Evolutionary conservation across 1,284 basidiomycete genomes (phyloP).

Genomic region (Waitea zeae): DNA sequence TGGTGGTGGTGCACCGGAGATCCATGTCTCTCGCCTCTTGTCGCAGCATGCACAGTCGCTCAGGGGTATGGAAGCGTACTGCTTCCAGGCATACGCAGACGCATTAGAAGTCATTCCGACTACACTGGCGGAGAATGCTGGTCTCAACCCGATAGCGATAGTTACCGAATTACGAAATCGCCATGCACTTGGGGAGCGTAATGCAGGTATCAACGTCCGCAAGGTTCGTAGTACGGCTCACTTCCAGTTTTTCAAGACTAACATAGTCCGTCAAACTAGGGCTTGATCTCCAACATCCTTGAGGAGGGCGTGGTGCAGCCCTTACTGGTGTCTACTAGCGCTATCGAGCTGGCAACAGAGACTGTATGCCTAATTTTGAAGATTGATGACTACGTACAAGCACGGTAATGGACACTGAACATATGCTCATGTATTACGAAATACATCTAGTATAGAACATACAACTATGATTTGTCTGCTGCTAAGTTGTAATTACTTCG

Average conservation of each 20-base stretch:
- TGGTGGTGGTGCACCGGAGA: conserved; percentile 96
- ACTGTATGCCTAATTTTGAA: conserved; percentile 93
- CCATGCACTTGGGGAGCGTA: conserved; percentile 88
- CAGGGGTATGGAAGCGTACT: conserved; percentile 98
- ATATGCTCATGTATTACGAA: no score
- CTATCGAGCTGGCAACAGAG: conserved; percentile 90
- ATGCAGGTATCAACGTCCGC: conserved; percentile 95
- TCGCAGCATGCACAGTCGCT: conserved; percentile 88
- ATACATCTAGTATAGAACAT: no score
- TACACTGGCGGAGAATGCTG: conserved; percentile 96
- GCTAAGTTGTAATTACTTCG: no score
- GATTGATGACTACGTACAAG: conserved; percentile 91
- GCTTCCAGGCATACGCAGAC: conserved; percentile 97
- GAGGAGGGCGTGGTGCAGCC: conserved; percentile 98
- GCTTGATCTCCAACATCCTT: conserved; percentile 88
- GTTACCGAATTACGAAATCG: conserved; percentile 96
- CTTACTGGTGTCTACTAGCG: conserved; percentile 88
- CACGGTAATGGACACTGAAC: conserved; percentile 28
- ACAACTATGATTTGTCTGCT: no score
- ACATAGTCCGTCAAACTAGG: conserved; percentile 35
- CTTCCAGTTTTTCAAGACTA: background rate
- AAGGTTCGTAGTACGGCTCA: conserved; percentile 37
- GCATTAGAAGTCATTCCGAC: conserved; percentile 97
- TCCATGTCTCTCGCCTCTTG: conserved; percentile 89
- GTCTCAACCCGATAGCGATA: conserved; percentile 94